Base-by-base conservation (phyloP, 148 eudicot genomes). In the Agrostemma githago region DNA sequence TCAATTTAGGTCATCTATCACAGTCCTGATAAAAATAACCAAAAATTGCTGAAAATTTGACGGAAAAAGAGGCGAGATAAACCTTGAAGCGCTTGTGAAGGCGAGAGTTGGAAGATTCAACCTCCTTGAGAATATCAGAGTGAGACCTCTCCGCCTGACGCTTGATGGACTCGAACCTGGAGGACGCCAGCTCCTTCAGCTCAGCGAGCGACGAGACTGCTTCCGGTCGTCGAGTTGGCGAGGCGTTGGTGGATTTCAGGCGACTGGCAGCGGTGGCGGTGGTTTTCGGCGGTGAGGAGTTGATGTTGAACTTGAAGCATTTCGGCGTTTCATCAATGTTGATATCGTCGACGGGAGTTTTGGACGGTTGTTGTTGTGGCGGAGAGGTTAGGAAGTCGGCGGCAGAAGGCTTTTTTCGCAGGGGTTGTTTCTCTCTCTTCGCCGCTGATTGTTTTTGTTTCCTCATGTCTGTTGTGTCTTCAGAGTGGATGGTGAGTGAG, bases 41-140 rank as follows among this genome's bases (percentile, higher is more conserved):
- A 26, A 48, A 48, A 8, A 48, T 48, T 48, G 12, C 54, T 48
- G 12, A 7, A 43, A 43, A 43, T 43, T 43, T 43, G 1, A 43
- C 48, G 53, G 53, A 68, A 1, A 65, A n/a, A 67, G 66, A 74
- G 72, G 70, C 75, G 72, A 78, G 60, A 78, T 53, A 72, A 40
- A 87, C 97, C 93, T 89, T 89, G 72, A 78, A 68, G 38, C 93
- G 91, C 62, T 87, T 91, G 16, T 89, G 85, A 58, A 91, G 91
- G 62, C 90, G 90, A 75, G 88, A 89, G 42, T 86, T 77, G 65
- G 88, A 82, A 15, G 90, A 83, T 37, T 91, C 91, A 12, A 83
- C 51, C 19, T 89, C 97, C 87, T 89, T 91, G 66, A 85, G 12
- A 61, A 91, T 85, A 79, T 89, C 97, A 3, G 84, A 70, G 58